These are phyloP conservation scores for Carex littledalei DNA, from an alignment of 176 grass and related monocot species.

Conservation along the genomic window DNA sequence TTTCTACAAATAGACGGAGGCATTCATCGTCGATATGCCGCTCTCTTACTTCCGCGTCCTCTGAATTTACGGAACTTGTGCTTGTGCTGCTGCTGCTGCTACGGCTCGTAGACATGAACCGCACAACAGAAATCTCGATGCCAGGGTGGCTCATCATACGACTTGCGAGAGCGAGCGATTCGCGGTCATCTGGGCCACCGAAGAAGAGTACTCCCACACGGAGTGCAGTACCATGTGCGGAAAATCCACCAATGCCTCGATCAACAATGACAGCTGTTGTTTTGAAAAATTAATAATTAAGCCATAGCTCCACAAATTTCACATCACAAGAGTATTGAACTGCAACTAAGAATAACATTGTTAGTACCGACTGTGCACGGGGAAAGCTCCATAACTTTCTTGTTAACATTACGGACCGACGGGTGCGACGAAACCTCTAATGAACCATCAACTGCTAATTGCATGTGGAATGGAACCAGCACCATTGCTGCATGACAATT, in stretches of 20 bases:
- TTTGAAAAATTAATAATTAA: background rate
- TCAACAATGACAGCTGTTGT: constrained; percentile 45
- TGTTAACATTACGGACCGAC: constrained; percentile 41
- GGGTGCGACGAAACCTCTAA: constrained; percentile 36
- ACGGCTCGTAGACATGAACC: constrained; percentile 29
- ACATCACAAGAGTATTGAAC: background rate
- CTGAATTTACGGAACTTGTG: background rate
- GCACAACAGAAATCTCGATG: constrained; percentile 38
- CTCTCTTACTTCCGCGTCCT: constrained; percentile 41
- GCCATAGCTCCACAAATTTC: background rate
- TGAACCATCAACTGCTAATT: constrained; percentile 51
- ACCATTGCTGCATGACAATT: constrained; percentile 51
- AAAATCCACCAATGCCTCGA: constrained; percentile 38
- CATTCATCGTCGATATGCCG: constrained; percentile 37
- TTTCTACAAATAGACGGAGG: constrained; percentile 34
- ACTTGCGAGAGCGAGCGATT: constrained; percentile 41
- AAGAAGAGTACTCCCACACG: constrained; percentile 66
- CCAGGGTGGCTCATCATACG: constrained; percentile 56
- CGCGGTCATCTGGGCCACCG: constrained; percentile 61
- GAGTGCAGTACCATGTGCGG: background rate
- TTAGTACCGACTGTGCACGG: constrained; percentile 53
- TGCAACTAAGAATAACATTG: background rate
- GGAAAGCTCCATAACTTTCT: constrained; percentile 29
- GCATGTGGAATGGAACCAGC: constrained; percentile 86
- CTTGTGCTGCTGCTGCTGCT: background rate